Percentiles rank a stretch among this genome's conserved stretches.
Conservation (phyloP, 2,329 filamentous ascomycete species). For the Colletotrichum salicis region DNA sequence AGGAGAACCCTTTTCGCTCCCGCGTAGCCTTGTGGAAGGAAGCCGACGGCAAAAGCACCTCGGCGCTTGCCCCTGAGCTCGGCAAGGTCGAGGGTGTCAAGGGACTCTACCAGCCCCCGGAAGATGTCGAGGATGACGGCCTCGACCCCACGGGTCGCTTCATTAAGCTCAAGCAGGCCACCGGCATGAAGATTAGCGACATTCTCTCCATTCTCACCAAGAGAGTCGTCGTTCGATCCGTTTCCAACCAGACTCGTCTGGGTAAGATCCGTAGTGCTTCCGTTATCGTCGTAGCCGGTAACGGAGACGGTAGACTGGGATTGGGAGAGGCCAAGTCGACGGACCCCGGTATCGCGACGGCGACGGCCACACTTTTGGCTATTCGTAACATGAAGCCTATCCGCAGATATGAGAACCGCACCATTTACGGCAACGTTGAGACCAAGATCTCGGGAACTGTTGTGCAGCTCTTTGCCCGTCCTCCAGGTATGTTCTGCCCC, state of each 20-base stretch:
- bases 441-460: constrained; percentile 90
- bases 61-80: constrained; percentile 59
- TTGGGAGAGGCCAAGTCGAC: constrained; percentile 90
- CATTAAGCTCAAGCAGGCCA: constrained; percentile 64
- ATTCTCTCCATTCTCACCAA: constrained; percentile 72
- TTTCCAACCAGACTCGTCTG: constrained; percentile 94
- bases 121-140: constrained; percentile 61
- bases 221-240: constrained; percentile 76
- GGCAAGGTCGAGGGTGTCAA: constrained; percentile 65
- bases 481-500: constrained; percentile 76
- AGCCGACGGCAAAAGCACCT: constrained; percentile 49
- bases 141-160: constrained; percentile 62
- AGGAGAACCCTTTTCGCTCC: constrained; percentile 42
- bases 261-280: constrained; percentile 88
- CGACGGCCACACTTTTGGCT: constrained; percentile 82
- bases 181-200: constrained; percentile 63
- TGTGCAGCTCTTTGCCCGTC: constrained; percentile 82
- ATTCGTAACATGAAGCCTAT: constrained; percentile 95
- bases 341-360: constrained; percentile 73
- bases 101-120: constrained; percentile 59
- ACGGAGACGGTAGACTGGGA: constrained; percentile 85
- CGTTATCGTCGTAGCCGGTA: constrained; percentile 84
- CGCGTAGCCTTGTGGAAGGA: constrained; percentile 47
- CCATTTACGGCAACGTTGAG: constrained; percentile 86
- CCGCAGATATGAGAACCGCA: constrained; percentile 88